Percentiles rank a stretch among this genome's conserved stretches.
These are phyloP conservation scores for Aureobasidium sp. DNA, from an alignment of 2,329 filamentous ascomycete species.

Conservation along the genomic window DNA sequence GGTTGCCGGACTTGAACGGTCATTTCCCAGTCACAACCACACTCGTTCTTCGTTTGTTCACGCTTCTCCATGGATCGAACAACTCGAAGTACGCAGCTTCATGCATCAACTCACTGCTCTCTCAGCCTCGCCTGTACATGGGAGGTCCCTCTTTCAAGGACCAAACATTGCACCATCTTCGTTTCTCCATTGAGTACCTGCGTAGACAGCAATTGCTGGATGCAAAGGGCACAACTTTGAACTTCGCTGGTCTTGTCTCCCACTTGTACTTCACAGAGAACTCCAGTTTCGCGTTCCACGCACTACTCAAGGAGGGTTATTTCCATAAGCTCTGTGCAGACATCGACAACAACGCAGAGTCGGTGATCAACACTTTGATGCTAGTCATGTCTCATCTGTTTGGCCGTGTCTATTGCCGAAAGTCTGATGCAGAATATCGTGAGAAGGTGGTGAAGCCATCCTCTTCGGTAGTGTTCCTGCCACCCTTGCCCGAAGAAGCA, in stretches of 20 bases:
- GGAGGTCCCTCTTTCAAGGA: conserved; percentile 62
- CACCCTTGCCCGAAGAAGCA: conserved; percentile 53
- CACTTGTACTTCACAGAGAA: conserved; percentile 74
- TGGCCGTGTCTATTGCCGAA: conserved; percentile 48
- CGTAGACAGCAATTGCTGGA: conserved; percentile 61
- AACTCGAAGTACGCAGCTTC: conserved; percentile 55
- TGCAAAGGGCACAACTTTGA: conserved; percentile 54
- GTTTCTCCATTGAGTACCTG: conserved; percentile 76
- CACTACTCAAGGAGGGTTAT: conserved; percentile 63
- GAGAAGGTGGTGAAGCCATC: conserved; percentile 48
- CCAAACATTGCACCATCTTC: conserved; percentile 66
- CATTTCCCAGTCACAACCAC: conserved; percentile 74
- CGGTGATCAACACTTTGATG: conserved; percentile 54
- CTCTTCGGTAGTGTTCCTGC: conserved; percentile 60
- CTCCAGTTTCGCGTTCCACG: conserved; percentile 68
- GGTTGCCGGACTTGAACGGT: conserved; percentile 65
- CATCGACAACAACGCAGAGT: conserved; percentile 45
- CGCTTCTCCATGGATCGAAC: conserved; percentile 59
- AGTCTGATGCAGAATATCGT: conserved; percentile 42
- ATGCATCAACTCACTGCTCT: conserved; percentile 60
- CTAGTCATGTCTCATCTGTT: conserved; percentile 67
- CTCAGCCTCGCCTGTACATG: conserved; percentile 62
- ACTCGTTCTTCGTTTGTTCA: conserved; percentile 61
- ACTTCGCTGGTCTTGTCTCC: conserved; percentile 63
- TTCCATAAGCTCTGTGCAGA: conserved; percentile 58